These are phyloP conservation scores for Chalaropsis thielavioides DNA, from an alignment of 2,329 filamentous ascomycete genomes.

Conservation along the genomic window DNA sequence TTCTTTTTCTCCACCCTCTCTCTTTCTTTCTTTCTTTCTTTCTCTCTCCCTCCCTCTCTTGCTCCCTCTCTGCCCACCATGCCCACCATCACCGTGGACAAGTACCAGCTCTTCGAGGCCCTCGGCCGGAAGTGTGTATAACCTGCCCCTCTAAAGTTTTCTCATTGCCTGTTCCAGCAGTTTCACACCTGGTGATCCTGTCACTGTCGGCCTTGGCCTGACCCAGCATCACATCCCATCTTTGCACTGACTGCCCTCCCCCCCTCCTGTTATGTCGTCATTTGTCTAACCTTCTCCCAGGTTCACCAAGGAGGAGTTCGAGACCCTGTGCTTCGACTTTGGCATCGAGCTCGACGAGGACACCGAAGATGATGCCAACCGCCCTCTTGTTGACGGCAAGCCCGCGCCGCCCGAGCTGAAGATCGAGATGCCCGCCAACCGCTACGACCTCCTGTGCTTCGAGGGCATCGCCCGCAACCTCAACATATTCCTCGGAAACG, in stretches of 20 bases:
- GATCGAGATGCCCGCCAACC: slow-evolving; percentile 94
- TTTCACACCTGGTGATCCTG: not conserved
- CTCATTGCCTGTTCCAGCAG: not conserved
- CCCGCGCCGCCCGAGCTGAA: slow-evolving; percentile 87
- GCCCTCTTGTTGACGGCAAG: slow-evolving; percentile 59
- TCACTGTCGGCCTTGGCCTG: not conserved
- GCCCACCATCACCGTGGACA: slow-evolving; percentile 96
- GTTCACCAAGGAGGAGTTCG: slow-evolving; percentile 87
- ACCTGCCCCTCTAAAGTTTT: not conserved
- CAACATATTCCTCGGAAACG: slow-evolving; percentile 78
- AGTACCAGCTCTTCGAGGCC: slow-evolving; percentile 86
- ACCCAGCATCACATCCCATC: not conserved
- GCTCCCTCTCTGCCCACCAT: slow-evolving; percentile 35
- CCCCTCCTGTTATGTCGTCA: slow-evolving; percentile 10
- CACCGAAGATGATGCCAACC: slow-evolving; percentile 54
- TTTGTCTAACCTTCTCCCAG: slow-evolving; percentile 29
- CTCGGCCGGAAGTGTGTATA: slow-evolving; percentile 62
- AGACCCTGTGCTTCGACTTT: slow-evolving; percentile 96
- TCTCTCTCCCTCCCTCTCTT: not conserved
- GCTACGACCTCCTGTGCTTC: slow-evolving; percentile 90
- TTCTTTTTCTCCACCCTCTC: not conserved
- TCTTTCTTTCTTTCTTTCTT: not conserved
- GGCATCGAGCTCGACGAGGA: slow-evolving; percentile 97
- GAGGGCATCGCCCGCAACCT: slow-evolving; percentile 92
- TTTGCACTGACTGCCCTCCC: slow-evolving; percentile 9